These are phyloP conservation scores for Teunomyces tritomae DNA, from an alignment of 805 yeast species.

Conservation along the genomic window DNA sequence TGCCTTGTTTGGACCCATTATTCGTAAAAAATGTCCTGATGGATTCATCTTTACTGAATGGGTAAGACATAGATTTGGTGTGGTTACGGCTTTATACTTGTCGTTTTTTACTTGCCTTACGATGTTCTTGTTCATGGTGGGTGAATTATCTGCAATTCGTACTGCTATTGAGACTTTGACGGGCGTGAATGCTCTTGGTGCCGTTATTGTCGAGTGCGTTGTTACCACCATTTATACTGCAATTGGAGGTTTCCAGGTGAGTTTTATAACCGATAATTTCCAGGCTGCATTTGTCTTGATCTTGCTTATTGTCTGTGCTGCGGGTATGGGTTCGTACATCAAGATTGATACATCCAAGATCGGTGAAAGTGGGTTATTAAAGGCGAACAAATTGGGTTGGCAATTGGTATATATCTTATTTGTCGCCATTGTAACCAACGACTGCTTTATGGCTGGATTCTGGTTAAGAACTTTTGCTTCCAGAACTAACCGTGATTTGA, in stretches of 20 bases:
- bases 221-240: conserved; percentile 86
- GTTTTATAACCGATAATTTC: conserved; percentile 81
- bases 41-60: conserved; percentile 93
- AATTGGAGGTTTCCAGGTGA: conserved; percentile 84
- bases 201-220: conserved; percentile 78
- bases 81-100: conserved; percentile 66
- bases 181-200: conserved; percentile 74
- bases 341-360: conserved; percentile 61
- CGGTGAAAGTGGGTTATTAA: conserved; percentile 62
- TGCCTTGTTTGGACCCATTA: conserved; percentile 77
- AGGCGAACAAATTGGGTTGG: conserved; percentile 78
- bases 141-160: conserved; percentile 80
- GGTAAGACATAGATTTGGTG: conserved; percentile 84
- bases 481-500: conserved; percentile 67
- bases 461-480: conserved; percentile 96
- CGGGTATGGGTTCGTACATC: conserved; percentile 76
- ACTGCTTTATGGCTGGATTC: conserved; percentile 85
- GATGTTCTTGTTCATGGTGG: conserved; percentile 80
- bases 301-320: conserved; percentile 64
- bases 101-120: conserved; percentile 83
- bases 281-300: conserved; percentile 76
- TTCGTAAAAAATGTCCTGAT: conserved; percentile 75
- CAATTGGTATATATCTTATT: conserved; percentile 80
- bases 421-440: conserved; percentile 87
- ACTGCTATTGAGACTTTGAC: conserved; percentile 76